A percentile compares a stretch with the other conserved stretches of the same genome.
Conservation (phyloP, 1,139 yeast genomes). For the Yamadazyma atmosphaerica region DNA sequence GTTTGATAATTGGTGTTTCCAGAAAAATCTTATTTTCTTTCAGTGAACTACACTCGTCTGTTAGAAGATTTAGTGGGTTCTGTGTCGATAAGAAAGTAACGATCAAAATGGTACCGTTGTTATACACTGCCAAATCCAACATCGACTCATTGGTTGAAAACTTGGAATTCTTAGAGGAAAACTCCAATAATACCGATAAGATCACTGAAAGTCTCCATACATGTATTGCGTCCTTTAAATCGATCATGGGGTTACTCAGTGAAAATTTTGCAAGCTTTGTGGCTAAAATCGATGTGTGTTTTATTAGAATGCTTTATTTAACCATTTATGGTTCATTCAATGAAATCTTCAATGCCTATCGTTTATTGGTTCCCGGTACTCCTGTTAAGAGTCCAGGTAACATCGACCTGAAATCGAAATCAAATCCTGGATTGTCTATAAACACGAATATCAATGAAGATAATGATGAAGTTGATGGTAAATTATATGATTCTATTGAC, state of each 20-base stretch:
- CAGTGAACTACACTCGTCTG: slow-evolving; percentile 69
- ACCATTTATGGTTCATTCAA: slow-evolving; percentile 71
- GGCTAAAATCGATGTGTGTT: slow-evolving; percentile 62
- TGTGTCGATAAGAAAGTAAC: slow-evolving; percentile 65
- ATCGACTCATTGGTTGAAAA: slow-evolving; percentile 61
- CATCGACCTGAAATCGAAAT: slow-evolving; percentile 11
- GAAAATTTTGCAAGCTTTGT: slow-evolving; percentile 50
- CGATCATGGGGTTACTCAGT: slow-evolving; percentile 49
- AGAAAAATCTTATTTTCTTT: slow-evolving; percentile 59
- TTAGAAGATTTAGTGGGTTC: slow-evolving; percentile 65
- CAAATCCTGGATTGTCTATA: slow-evolving; percentile 18
- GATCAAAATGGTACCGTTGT: slow-evolving; percentile 54
- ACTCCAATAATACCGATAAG: slow-evolving; percentile 28
- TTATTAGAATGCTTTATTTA: slow-evolving; percentile 70
- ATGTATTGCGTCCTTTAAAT: slow-evolving; percentile 49
- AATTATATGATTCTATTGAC: slow-evolving; percentile 70
- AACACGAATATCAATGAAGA: slow-evolving; percentile 24
- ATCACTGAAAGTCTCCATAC: slow-evolving; percentile 31
- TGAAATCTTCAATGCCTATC: slow-evolving; percentile 76
- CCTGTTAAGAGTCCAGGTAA: slow-evolving; percentile 5
- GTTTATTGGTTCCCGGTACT: slow-evolving; percentile 43
- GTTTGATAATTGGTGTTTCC: slow-evolving; percentile 48
- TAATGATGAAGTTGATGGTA: slow-evolving; percentile 65
- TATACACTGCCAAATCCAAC: slow-evolving; percentile 57
- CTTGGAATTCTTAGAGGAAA: slow-evolving; percentile 56